Percentiles rank a stretch among this genome's conserved stretches.
Evolutionary conservation across 2,329 filamentous ascomycete genomes (phyloP).

Genomic region (Fusarium longipes): DNA sequence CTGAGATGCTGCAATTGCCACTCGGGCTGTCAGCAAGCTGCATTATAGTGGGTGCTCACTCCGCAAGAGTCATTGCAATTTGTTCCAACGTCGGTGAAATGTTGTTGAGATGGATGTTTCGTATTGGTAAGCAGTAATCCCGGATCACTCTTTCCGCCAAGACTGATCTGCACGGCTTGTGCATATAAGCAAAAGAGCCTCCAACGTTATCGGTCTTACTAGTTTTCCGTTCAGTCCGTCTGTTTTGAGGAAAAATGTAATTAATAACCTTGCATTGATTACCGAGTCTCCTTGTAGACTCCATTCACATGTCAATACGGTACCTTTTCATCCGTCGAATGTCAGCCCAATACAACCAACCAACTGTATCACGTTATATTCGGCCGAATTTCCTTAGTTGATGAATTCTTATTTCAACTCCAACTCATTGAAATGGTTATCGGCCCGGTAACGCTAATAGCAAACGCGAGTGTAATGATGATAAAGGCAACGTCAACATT

Average conservation of each 20-base stretch:
- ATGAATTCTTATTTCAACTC: background rate
- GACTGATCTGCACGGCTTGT: background rate
- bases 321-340: background rate
- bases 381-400: background rate
- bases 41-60: slow-evolving; percentile 10
- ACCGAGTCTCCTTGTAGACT: background rate
- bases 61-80: slow-evolving; percentile 12
- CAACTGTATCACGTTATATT: background rate
- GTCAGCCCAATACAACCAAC: background rate
- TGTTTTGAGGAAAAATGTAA: no score
- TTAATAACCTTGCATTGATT: background rate
- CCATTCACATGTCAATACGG: background rate
- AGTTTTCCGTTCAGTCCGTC: background rate
- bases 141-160: background rate
- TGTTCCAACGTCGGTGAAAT: background rate
- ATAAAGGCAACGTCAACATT: no score
- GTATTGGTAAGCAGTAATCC: slow-evolving; percentile 23
- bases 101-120: slow-evolving; percentile 9
- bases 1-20: background rate
- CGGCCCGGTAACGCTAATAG: no score
- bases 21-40: background rate
- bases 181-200: slow-evolving; percentile 19
- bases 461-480: no score
- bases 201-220: slow-evolving; percentile 21
- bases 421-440: no score